These are phyloP conservation scores for Phytophthora parvispora DNA, from an alignment of 352 stramenopile species.

Conservation along the genomic window DNA sequence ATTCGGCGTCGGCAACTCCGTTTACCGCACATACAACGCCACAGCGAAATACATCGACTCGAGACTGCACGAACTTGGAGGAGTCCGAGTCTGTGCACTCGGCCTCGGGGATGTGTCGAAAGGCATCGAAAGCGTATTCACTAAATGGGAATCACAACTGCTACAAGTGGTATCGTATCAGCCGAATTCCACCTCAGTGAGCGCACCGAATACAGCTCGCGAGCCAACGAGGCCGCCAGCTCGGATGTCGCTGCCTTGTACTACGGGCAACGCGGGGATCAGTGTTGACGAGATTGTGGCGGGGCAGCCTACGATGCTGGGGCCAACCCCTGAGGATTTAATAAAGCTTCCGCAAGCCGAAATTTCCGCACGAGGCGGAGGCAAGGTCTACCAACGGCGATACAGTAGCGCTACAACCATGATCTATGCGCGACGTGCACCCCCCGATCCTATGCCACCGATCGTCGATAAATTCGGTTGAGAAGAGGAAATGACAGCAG, in stretches of 20 bases:
- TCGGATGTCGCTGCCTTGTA: constrained; percentile 1
- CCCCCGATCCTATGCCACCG: neutral
- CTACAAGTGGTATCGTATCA: constrained; percentile 28
- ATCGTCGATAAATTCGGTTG: no score
- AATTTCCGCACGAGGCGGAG: neutral
- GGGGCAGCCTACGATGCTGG: neutral
- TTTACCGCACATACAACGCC: constrained; percentile 97
- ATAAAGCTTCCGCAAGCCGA: neutral
- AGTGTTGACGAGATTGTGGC: neutral
- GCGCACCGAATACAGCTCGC: constrained; percentile 4
- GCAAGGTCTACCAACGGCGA: neutral
- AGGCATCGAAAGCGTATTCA: constrained; percentile 70
- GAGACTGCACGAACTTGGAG: constrained; percentile 81
- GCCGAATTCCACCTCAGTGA: neutral
- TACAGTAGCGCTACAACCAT: constrained; percentile 7
- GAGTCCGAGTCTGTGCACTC: constrained; percentile 60
- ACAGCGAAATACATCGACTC: constrained; percentile 92
- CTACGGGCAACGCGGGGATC: neutral
- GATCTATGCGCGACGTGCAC: neutral
- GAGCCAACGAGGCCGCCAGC: neutral
- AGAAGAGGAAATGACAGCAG: no score
- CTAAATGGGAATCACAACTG: constrained; percentile 87
- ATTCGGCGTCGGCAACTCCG: constrained; percentile 96
- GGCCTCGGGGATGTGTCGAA: constrained; percentile 95
- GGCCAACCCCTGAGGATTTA: neutral